Conservation (phyloP, 139 green algal species). For the Ettlia oleoabundans region DNA sequence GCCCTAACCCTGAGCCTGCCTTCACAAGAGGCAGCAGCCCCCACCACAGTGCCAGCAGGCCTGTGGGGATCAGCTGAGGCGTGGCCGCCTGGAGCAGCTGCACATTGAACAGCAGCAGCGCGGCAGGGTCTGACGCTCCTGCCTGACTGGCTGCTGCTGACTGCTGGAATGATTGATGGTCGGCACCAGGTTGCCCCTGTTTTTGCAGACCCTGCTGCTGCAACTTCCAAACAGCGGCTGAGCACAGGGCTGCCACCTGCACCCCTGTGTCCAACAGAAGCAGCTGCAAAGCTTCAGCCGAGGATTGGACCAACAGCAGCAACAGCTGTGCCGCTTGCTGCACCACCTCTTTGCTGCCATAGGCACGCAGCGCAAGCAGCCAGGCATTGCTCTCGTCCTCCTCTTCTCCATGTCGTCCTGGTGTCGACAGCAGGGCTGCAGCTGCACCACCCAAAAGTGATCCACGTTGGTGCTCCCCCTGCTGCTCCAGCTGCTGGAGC, state of each 20-base stretch:
- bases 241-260: background rate
- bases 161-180: too few relatives aligned
- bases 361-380: constrained; percentile 2
- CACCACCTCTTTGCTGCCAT: constrained; percentile 14
- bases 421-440: background rate
- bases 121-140: background rate
- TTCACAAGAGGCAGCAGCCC: constrained; percentile 1
- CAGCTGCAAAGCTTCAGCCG: background rate
- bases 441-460: background rate
- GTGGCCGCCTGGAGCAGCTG: background rate
- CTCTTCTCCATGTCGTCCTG: too few relatives aligned
- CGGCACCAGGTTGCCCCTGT: too few relatives aligned
- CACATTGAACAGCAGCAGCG: constrained; percentile 12
- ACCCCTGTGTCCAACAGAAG: background rate
- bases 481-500: constrained; percentile 6
- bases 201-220: background rate
- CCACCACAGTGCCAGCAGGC: background rate
- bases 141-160: background rate
- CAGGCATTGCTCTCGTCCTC: background rate
- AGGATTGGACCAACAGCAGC: background rate
- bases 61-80: background rate
- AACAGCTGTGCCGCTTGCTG: constrained; percentile 13
- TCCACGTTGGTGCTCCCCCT: background rate
- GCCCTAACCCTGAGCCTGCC: background rate
- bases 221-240: background rate